Evolutionary conservation across 2,329 filamentous ascomycete genomes (phyloP), one percentile per base, ranked within the genome.

Genomic region (Pseudogymnoascus verrucosus): DNA sequence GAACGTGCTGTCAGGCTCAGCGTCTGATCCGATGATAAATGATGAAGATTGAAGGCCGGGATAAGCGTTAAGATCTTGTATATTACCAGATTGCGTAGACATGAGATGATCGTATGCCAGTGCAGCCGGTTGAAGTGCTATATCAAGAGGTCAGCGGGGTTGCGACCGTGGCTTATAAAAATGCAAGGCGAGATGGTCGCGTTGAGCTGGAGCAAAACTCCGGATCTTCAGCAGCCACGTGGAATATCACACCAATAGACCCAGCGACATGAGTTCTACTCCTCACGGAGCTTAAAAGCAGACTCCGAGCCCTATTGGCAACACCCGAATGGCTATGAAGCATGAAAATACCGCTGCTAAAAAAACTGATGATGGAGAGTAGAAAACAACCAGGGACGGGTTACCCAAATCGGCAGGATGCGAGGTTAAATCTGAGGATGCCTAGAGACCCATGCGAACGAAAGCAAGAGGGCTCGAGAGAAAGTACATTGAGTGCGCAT

Each of bases 11-110:
- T 74, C 72, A 71, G 71, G 69, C 68, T 74, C 73, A 63, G 67
- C 28, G 63, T 73, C 72, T 60, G 71, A 68, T 54, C 68, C 71
- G 69, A 73, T 67, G 62, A 72, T 71, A 68, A 66, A 72, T 57
- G 71, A 69, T 62, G 70, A 66, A 66, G 71, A 69, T 62, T 72
- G 70, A 19, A 61, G 59, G 62, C 67, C 69, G 62, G 71, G 70
- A 64, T 68, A 71, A 63, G 70, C 68, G 67, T 66, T 65, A 65
- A 73, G 65, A 64, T 74, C 71, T 71, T 71, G 70, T 63, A 72
- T 69, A 65, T 72, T 73, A 71, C 68, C 69, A 69, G 71, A 68
- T 74, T 73, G 71, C 65, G 72, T 73, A 70, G 71, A 70, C 72
- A 74, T 74, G 69, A 74, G 73, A 69, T 70, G 69, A 67, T 69